Conservation (phyloP, 2,329 filamentous ascomycete species). For the Teratosphaeria zuluensis region DNA sequence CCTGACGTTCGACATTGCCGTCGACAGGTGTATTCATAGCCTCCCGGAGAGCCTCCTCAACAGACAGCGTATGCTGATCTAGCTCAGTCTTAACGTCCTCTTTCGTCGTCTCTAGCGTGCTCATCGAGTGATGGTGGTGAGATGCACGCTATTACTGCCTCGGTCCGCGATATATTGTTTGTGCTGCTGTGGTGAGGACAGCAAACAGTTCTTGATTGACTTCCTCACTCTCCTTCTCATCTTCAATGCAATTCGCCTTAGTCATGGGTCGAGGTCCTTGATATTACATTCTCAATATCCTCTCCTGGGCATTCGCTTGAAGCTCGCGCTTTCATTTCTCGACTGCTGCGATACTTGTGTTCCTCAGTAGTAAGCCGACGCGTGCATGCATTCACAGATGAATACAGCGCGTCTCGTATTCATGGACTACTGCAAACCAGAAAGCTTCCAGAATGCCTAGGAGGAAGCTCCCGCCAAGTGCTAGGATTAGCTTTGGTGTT, state of each 20-base stretch:
- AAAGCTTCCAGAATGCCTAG: not conserved
- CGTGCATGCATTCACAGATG: not conserved
- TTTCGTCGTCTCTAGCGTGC: not conserved
- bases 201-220: not conserved
- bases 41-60: slow-evolving; percentile 17
- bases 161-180: not conserved
- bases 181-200: not conserved
- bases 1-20: slow-evolving; percentile 40
- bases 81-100: slow-evolving; percentile 1
- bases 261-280: not conserved
- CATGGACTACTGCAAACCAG: not conserved
- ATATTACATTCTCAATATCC: not conserved
- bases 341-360: not conserved
- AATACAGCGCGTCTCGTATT: not conserved
- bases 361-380: not conserved
- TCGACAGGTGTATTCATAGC: slow-evolving; percentile 14
- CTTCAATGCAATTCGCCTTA: not conserved
- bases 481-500: not conserved
- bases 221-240: not conserved
- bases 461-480: not conserved
- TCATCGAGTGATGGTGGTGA: slow-evolving; percentile 1
- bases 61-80: slow-evolving; percentile 10
- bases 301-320: not conserved
- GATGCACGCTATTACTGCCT: not conserved
- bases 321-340: not conserved